These are phyloP conservation scores for Olyra latifolia DNA, from an alignment of 176 grass and related monocot genomes.

Conservation along the genomic window DNA sequence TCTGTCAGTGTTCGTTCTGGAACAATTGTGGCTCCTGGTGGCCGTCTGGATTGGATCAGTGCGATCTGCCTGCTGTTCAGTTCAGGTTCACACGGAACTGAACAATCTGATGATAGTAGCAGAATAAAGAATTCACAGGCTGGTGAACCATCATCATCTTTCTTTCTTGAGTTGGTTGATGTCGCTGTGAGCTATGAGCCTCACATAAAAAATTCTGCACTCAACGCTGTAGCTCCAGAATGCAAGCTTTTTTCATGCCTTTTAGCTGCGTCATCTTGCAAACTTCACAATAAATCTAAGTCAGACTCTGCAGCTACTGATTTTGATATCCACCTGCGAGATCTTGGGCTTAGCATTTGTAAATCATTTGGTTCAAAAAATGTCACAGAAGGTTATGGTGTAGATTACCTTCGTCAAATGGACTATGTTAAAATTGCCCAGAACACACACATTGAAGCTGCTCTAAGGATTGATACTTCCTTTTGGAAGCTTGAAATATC, in stretches of 20 bases:
- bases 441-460: conserved; percentile 61
- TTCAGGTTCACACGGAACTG: conserved; percentile 55
- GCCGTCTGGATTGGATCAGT: conserved; percentile 92
- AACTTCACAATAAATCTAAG: conserved; percentile 65
- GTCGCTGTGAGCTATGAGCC: conserved; percentile 92
- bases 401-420: conserved; percentile 59
- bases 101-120: conserved; percentile 38
- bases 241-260: conserved; percentile 58
- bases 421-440: conserved; percentile 74
- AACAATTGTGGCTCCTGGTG: conserved; percentile 88
- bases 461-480: conserved; percentile 51
- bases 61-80: conserved; percentile 64
- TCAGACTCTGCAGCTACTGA: conserved; percentile 45
- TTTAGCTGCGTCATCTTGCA: conserved; percentile 91
- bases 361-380: conserved; percentile 52
- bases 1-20: conserved; percentile 68
- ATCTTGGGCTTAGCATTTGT: conserved; percentile 84
- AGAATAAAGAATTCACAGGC: conserved; percentile 34
- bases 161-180: conserved; percentile 92
- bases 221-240: conserved; percentile 39
- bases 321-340: conserved; percentile 78
- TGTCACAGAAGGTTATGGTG: conserved; percentile 47
- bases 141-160: conserved; percentile 43
- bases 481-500: conserved; percentile 89
- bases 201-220: conserved; percentile 40